Base-by-base conservation (phyloP, 31 red algal species). In the Endocladia muricata region DNA sequence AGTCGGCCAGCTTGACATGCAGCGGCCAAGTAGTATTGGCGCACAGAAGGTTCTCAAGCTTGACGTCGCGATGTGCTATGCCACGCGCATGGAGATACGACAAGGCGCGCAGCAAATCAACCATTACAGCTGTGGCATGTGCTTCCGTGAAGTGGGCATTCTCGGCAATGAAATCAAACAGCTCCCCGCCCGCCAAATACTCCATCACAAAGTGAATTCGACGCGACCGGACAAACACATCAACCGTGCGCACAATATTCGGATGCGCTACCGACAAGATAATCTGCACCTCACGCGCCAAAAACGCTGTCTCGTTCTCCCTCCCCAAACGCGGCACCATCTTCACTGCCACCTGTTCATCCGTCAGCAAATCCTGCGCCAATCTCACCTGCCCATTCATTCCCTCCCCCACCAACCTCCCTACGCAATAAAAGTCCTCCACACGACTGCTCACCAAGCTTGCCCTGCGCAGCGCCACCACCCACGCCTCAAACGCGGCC, bases 41-140 rank as follows among this genome's bases (percentile, higher is more conserved):
- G 44, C 79, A 74, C 38, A 97, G 80, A 8, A 97, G 68, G 68
- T 97, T 97, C 65, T 97, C 94, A 19, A 87, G 71, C 75, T 97
- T 97, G 38, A 97, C 76, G 60, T 97, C 94, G 41, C 94, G 87
- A 59, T 97, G 94, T 11, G 72, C 94, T 68, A 97, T 97, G 37
- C 89, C 84, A 31, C 84, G 77, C 25, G 66, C 17, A 55, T 97
- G 94, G 49, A 97, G 73, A 42, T 93, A 93, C 41, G 68, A 68
- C 25, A 97, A 64, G 25, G 83, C 94, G 78, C 49, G 67, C 44
- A 97, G 73, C 28, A 97, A 44, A 49, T 97, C 88, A 19, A 56
- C 47, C 58, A 96, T 91, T 37, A 96, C 89, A 63, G 73, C 70
- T 6, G 83, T 78, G 43, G 88, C 93, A 48, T 86, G 77, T 29